phyloP scores from a whole-genome alignment of 441 rosid species.

The Isatis lusitanica region DNA sequence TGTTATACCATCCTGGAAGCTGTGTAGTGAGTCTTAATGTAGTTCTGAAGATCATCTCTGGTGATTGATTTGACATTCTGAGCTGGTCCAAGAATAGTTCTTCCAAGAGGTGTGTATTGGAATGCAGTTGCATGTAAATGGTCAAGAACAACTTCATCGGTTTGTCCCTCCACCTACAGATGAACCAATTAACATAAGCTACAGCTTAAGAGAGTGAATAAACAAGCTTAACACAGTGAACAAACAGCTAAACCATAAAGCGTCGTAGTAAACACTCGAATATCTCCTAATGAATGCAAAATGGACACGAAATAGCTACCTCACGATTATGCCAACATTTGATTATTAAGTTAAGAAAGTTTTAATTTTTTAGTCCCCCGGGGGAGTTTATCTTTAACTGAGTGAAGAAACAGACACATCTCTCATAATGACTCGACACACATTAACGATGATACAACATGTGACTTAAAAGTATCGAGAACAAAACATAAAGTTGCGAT shows the following conservation, averaged over 20 bases:
- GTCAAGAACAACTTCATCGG: constrained; percentile 95
- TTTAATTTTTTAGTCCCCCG: background rate
- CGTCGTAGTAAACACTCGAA: background rate
- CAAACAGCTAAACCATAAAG: background rate
- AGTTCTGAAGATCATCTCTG: constrained; percentile 74
- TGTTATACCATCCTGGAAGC: constrained; percentile 93
- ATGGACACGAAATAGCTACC: background rate
- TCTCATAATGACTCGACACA: background rate
- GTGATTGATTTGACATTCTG: constrained; percentile 80
- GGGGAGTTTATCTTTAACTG: too few relatives aligned
- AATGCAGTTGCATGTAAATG: constrained; percentile 99
- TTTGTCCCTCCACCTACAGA: constrained; percentile 87
- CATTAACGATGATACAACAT: background rate
- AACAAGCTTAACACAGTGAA: background rate
- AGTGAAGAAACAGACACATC: background rate
- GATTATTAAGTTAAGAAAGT: background rate
- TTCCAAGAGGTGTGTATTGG: constrained; percentile 90
- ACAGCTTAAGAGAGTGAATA: background rate
- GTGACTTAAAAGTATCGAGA: background rate
- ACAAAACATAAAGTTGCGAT: background rate
- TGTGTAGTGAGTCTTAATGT: constrained; percentile 93
- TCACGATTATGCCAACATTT: background rate
- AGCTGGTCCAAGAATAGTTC: constrained; percentile 97
- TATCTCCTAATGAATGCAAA: background rate
- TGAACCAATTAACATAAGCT: background rate